A percentile compares a stretch with the other conserved stretches of the same genome.
Conservation (phyloP, 2,329 filamentous ascomycete genomes). For the Huntiella omanensis region DNA sequence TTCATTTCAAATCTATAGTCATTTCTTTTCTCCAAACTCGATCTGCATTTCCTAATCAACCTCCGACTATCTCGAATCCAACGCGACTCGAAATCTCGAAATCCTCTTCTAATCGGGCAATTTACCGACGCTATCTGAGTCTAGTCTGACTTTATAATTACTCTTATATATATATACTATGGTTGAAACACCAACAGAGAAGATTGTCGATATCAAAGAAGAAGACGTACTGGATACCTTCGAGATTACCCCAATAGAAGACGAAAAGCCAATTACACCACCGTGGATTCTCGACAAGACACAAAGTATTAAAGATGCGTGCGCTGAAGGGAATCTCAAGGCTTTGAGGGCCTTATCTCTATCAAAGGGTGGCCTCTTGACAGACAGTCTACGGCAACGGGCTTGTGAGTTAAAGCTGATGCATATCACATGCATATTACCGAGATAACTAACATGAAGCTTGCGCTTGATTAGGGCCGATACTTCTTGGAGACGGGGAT, state of each 20-base stretch:
- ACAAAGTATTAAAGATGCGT: conserved; percentile 38
- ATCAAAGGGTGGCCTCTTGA: conserved; percentile 46
- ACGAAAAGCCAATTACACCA: background rate
- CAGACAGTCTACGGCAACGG: conserved; percentile 46
- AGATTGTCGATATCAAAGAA: background rate
- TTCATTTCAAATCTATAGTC: no score
- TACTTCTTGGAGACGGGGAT: conserved; percentile 29
- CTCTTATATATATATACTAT: no score
- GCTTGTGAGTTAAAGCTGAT: conserved; percentile 47
- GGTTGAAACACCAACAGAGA: background rate
- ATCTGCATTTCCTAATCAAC: background rate
- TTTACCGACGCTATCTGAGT: no score
- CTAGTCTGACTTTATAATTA: no score
- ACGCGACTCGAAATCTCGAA: background rate
- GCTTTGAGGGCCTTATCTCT: conserved; percentile 39
- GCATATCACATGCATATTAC: conserved; percentile 1
- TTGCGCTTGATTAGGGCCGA: conserved; percentile 34
- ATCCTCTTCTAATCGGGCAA: background rate
- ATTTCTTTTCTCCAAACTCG: no score
- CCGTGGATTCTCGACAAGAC: conserved; percentile 17
- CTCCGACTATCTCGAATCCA: background rate
- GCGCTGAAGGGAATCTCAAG: conserved; percentile 35
- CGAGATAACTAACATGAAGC: conserved; percentile 4
- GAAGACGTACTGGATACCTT: background rate
- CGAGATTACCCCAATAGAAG: background rate